Percentiles rank a stretch among this genome's conserved stretches.
Conservation (phyloP, 2,329 filamentous ascomycete genomes). For the Ophiostoma novo-ulmi region DNA sequence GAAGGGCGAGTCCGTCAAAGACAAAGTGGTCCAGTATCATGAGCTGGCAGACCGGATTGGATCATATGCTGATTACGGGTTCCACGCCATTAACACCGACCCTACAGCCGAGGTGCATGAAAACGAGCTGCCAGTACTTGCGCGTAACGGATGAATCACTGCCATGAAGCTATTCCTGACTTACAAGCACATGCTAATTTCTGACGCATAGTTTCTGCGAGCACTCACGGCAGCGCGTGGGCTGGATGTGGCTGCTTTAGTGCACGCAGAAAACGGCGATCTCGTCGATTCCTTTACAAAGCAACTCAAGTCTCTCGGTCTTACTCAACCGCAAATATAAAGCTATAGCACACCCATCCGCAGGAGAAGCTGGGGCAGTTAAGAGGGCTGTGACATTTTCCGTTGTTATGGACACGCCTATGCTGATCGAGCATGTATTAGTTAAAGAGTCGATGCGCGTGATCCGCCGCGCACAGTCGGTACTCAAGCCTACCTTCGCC, state of each 20-base stretch:
- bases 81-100: conserved; percentile 48
- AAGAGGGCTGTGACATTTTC: conserved; percentile 47
- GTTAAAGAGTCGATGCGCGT: conserved; percentile 44
- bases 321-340: conserved; percentile 41
- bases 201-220: conserved; percentile 45
- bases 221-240: conserved; percentile 44
- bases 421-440: conserved; percentile 49
- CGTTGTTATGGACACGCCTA: conserved; percentile 44
- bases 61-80: conserved; percentile 53
- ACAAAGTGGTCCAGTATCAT: conserved; percentile 65
- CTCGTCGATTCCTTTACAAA: conserved; percentile 33
- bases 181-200: conserved; percentile 44
- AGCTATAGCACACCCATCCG: conserved; percentile 41
- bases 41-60: conserved; percentile 56
- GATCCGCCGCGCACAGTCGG: conserved; percentile 47
- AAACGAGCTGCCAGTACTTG: conserved; percentile 30
- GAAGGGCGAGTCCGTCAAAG: conserved; percentile 47
- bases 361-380: conserved; percentile 44
- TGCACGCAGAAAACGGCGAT: conserved; percentile 65
- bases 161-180: conserved; percentile 50
- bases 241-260: conserved; percentile 49
- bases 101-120: conserved; percentile 37
- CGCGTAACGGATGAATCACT: conserved; percentile 38
- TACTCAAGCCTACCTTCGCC: conserved; percentile 48
- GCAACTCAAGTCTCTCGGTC: conserved; percentile 30